phyloP scores from a whole-genome alignment of 2,329 filamentous ascomycete species.

The Phaeoacremonium minimum region DNA sequence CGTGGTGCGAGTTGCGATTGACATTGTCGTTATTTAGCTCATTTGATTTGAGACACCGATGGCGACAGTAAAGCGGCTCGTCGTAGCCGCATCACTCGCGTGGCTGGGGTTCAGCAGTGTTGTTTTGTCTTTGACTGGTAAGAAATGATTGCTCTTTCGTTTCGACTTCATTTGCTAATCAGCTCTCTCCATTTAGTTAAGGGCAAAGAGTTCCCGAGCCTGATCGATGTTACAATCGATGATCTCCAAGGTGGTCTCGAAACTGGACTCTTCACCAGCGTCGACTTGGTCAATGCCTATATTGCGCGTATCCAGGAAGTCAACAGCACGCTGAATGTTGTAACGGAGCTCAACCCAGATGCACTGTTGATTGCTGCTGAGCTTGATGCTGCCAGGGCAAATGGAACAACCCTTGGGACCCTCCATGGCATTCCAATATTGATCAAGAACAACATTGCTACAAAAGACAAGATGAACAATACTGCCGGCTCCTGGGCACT shows the following conservation, averaged over 20 bases:
- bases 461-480: constrained; percentile 54
- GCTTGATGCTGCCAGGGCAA: constrained; percentile 19
- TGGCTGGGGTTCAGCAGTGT: too few relatives aligned
- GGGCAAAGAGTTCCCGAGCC: background rate
- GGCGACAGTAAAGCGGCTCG: too few relatives aligned
- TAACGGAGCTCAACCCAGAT: constrained; percentile 28
- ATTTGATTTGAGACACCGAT: too few relatives aligned
- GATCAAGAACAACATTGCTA: constrained; percentile 62
- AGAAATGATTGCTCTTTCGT: too few relatives aligned
- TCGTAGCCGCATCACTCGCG: too few relatives aligned
- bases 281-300: constrained; percentile 22
- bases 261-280: constrained; percentile 18
- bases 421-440: constrained; percentile 60
- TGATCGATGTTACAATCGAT: constrained; percentile 13
- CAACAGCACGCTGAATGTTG: constrained; percentile 12
- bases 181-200: too few relatives aligned
- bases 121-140: too few relatives aligned
- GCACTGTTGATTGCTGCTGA: constrained; percentile 22
- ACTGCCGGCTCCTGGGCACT: constrained; percentile 49
- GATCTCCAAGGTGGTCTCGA: constrained; percentile 17
- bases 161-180: too few relatives aligned
- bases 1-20: too few relatives aligned
- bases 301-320: constrained; percentile 14
- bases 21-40: too few relatives aligned
- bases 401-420: constrained; percentile 26